These are phyloP conservation scores for Phytopythium kandeliae DNA, from an alignment of 352 stramenopile species.

Conservation along the genomic window DNA sequence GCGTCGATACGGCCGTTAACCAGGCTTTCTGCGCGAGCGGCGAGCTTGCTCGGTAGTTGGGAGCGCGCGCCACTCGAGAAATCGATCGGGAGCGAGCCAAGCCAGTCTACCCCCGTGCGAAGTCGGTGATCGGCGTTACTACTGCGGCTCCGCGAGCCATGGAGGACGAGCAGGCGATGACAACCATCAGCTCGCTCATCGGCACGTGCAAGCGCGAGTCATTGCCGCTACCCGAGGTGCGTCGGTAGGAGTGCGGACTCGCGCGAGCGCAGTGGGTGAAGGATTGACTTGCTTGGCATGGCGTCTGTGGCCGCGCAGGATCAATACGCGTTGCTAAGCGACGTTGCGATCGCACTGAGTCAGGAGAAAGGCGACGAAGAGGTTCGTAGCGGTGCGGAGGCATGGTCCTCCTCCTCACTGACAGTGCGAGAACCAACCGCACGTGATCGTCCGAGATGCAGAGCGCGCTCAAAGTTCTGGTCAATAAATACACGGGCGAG, in stretches of 20 bases:
- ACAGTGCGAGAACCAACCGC: no score
- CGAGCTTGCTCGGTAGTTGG: no score
- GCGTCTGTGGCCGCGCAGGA: no score
- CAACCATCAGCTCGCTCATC: not conserved
- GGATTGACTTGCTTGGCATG: no score
- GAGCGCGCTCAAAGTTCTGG: not conserved
- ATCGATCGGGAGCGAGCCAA: conserved; percentile 5
- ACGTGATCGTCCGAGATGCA: not conserved
- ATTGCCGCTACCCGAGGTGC: not conserved
- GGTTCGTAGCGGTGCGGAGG: not conserved
- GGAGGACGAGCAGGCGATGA: conserved; percentile 3
- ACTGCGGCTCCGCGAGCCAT: no score
- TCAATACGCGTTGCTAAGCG: conserved; percentile 3
- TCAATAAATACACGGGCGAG: conserved; percentile 4
- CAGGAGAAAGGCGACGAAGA: conserved; percentile 1
- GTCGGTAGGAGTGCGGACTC: no score
- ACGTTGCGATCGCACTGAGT: not conserved
- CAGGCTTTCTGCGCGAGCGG: no score
- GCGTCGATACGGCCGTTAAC: not conserved
- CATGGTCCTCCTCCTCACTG: not conserved
- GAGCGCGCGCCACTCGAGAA: not conserved
- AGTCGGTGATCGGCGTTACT: no score
- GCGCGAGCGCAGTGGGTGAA: no score
- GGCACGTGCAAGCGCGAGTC: conserved; percentile 10
- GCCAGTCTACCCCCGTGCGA: no score